A percentile compares a stretch with the other conserved stretches of the same genome.
phyloP scores from a whole-genome alignment of 2,329 filamentous ascomycete genomes.

The Hypoxylon sp. region DNA sequence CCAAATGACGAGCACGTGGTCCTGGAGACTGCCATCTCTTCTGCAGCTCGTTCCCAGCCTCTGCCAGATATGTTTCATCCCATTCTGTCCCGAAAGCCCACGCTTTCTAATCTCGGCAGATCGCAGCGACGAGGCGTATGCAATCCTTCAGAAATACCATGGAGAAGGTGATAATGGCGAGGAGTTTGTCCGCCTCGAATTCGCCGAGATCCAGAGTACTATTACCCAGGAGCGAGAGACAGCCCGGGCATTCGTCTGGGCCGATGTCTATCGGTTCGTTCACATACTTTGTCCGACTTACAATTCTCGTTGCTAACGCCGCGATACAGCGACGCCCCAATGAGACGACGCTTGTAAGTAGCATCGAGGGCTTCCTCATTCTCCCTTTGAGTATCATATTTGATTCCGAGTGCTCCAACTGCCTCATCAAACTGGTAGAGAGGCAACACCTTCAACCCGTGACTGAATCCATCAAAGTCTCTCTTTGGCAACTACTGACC shows the following conservation, averaged over 20 bases:
- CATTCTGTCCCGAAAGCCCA: conserved; percentile 60
- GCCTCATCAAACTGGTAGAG: too few species aligned
- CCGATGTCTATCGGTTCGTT: conserved; percentile 52
- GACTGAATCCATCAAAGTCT: too few species aligned
- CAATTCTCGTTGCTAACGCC: conserved; percentile 36
- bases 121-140: conserved; percentile 62
- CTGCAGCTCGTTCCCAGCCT: conserved; percentile 49
- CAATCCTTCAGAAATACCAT: conserved; percentile 65
- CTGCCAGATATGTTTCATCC: conserved; percentile 32
- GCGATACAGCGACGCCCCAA: conserved; percentile 45
- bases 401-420: too few species aligned
- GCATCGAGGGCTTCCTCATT: too few species aligned
- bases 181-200: conserved; percentile 64
- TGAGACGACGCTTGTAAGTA: conserved; percentile 49
- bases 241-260: conserved; percentile 54
- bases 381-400: too few species aligned
- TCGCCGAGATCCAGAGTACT: conserved; percentile 63
- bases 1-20: conserved; percentile 51
- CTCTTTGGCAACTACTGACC: too few species aligned
- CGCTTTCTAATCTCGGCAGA: conserved; percentile 60
- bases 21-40: conserved; percentile 52
- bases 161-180: conserved; percentile 61
- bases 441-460: too few species aligned
- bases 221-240: conserved; percentile 57
- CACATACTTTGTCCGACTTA: conserved; percentile 11